Conservation (phyloP, 805 yeast species). For the Cyberlindnera euphorbiae region DNA sequence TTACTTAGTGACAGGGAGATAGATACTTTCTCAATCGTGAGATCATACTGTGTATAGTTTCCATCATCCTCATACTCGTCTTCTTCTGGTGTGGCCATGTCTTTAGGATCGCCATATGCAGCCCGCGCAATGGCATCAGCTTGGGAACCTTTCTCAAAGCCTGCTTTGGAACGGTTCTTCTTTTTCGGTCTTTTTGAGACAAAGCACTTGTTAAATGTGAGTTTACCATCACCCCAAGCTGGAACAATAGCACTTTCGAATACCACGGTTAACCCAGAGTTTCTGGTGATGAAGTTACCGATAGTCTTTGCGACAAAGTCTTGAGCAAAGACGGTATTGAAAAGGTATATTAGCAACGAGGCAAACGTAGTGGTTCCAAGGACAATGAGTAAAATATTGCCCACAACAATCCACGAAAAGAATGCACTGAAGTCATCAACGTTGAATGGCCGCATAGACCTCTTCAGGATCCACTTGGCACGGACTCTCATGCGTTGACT, state of each 20-base stretch:
- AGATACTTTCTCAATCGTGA: conserved; percentile 81
- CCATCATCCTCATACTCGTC: conserved; percentile 68
- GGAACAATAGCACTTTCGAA: conserved; percentile 95
- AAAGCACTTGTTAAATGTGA: conserved; percentile 78
- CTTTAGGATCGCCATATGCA: conserved; percentile 9
- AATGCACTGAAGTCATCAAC: conserved; percentile 91
- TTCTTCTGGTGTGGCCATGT: conserved; percentile 3
- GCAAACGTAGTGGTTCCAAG: conserved; percentile 92
- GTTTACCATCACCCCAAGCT: conserved; percentile 85
- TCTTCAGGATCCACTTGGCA: conserved; percentile 70
- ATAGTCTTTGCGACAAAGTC: conserved; percentile 77
- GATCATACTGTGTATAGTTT: conserved; percentile 91
- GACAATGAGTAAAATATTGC: conserved; percentile 73
- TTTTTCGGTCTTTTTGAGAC: conserved; percentile 78
- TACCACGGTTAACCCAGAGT: conserved; percentile 75
- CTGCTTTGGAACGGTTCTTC: conserved; percentile 31
- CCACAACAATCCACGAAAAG: conserved; percentile 87
- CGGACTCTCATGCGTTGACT: conserved; percentile 41
- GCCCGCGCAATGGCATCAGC: conserved; percentile 58
- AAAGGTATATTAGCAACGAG: conserved; percentile 67
- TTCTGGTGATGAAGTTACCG: conserved; percentile 80
- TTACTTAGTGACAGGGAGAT: conserved; percentile 76
- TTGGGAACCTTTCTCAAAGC: conserved; percentile 67
- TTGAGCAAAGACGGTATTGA: conserved; percentile 54
- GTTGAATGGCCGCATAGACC: conserved; percentile 78